Base-by-base conservation (phyloP, 2,329 filamentous ascomycete species). In the Cordyceps javanica region DNA sequence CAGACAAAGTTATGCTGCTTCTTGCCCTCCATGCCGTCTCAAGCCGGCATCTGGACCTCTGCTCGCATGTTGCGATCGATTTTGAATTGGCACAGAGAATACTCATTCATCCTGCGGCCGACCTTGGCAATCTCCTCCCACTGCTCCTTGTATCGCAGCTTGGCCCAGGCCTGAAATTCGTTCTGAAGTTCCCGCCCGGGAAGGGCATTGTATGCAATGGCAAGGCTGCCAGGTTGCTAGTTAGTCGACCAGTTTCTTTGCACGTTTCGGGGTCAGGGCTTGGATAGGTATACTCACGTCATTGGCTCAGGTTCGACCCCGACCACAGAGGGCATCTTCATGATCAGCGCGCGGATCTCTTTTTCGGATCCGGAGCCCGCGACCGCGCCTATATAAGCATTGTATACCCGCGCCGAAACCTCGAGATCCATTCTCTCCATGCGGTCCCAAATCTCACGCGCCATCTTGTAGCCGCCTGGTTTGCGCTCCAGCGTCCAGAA, bases 401-500 rank as follows among this genome's bases (percentile, higher is more conserved):
- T 83, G 72, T 90, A 93, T 13, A 97, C 82, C 2, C 79, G 71
- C 23, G 82, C 80, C 38, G 91, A 88, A 25, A 96, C 79, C 41
- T 90, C 87, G 54, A 97, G 80, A 30, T 94, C 90, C 79, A 95
- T 87, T 57, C 78, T 78, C 64, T 81, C 79, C 59, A 94, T 79
- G 71, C 83, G 85, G 23, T 75, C 75, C 90, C 89, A 95, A 7
- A 93, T 83, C 49, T 82, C 76, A 21, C 83, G 82, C 41, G 88
- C 83, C 61, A 79, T 79, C 21, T 73, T 76, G 70, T 86, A 77
- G 63, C 87, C 76, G 67, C 77, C 77, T 1, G 81, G 78, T 60
- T 76, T 77, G 60, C 75, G 76, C 69, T 95, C 87, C 69, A 91
- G 93, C 1, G 87, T 83, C 63, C 87, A 86, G 64, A 99, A 90